These are phyloP conservation scores for Zygoascus bituminiphila DNA, from an alignment of 805 yeast species.

Conservation along the genomic window DNA sequence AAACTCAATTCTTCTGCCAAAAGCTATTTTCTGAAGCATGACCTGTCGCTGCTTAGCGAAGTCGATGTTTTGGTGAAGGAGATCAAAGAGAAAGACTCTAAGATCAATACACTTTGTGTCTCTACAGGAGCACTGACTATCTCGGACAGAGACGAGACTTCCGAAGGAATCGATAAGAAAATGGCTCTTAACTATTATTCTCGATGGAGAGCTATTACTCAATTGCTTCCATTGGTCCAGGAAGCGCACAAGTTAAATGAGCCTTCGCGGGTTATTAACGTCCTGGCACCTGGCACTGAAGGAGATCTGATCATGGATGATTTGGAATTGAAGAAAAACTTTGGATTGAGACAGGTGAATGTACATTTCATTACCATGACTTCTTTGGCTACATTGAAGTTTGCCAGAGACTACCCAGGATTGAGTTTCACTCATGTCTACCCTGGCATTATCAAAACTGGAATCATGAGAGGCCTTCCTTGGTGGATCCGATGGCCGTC, in stretches of 20 bases:
- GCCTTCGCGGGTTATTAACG: constrained; percentile 22
- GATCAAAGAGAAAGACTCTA: constrained; percentile 11
- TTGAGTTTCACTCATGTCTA: constrained; percentile 4
- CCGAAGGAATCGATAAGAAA: constrained; percentile 24
- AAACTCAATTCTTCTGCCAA: constrained; percentile 14
- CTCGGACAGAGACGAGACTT: constrained; percentile 29
- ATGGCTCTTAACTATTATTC: constrained; percentile 24
- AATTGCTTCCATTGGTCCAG: constrained; percentile 20
- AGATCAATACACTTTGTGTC: constrained; percentile 18
- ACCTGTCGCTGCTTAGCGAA: constrained; percentile 17
- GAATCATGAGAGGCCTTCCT: constrained; percentile 2
- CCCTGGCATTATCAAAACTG: constrained; percentile 5
- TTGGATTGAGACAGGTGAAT: constrained; percentile 9
- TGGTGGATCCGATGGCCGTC: constrained; percentile 3
- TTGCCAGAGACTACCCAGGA: constrained; percentile 2
- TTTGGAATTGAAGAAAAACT: constrained; percentile 19
- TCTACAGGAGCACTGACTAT: constrained; percentile 19
- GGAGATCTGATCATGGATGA: constrained; percentile 19
- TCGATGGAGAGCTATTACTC: constrained; percentile 20
- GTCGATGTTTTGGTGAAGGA: constrained; percentile 13
- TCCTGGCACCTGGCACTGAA: constrained; percentile 21
- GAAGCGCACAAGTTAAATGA: constrained; percentile 16
- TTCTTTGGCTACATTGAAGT: constrained; percentile 15
- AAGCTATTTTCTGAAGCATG: constrained; percentile 18
- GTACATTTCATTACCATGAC: constrained; percentile 15